Percentiles rank a stretch among this genome's conserved stretches.
Conservation (phyloP, 1,284 basidiomycete genomes). For the Leucoagaricus sp. region DNA sequence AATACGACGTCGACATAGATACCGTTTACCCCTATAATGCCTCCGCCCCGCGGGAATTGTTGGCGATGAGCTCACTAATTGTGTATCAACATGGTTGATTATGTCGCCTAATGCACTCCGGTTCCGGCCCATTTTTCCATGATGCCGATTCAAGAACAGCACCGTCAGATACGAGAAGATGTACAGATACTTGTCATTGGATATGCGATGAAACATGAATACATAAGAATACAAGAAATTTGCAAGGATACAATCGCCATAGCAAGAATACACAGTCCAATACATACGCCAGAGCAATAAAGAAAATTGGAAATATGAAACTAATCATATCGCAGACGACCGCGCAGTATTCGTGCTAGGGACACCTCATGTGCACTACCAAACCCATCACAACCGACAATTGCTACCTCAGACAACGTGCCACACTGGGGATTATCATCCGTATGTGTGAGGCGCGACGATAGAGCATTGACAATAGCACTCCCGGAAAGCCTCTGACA, state of each 20-base stretch:
- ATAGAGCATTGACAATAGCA: conserved; percentile 53
- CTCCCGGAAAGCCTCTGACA: conserved; percentile 65
- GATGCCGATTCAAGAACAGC: background rate
- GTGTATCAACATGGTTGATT: background rate
- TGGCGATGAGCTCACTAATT: too few relatives aligned
- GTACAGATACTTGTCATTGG: background rate
- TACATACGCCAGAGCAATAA: background rate
- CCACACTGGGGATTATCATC: conserved; percentile 35
- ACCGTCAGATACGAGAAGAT: background rate
- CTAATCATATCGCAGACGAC: conserved; percentile 11
- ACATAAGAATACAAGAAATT: conserved; percentile 5
- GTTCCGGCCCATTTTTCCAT: too few relatives aligned
- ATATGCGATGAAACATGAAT: background rate
- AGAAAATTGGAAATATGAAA: background rate
- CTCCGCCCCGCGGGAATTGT: background rate
- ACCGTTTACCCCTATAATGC: background rate
- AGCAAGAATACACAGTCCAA: background rate
- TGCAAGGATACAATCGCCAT: background rate
- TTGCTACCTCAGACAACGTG: conserved; percentile 44
- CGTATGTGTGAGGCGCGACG: conserved; percentile 49
- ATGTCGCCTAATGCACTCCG: background rate
- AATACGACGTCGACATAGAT: background rate
- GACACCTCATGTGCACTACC: conserved; percentile 11
- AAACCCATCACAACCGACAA: conserved; percentile 52
- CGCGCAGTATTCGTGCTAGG: conserved; percentile 5